Base-by-base conservation (phyloP, 345 rosid genomes). In the Lumnitzera littorea region DNA sequence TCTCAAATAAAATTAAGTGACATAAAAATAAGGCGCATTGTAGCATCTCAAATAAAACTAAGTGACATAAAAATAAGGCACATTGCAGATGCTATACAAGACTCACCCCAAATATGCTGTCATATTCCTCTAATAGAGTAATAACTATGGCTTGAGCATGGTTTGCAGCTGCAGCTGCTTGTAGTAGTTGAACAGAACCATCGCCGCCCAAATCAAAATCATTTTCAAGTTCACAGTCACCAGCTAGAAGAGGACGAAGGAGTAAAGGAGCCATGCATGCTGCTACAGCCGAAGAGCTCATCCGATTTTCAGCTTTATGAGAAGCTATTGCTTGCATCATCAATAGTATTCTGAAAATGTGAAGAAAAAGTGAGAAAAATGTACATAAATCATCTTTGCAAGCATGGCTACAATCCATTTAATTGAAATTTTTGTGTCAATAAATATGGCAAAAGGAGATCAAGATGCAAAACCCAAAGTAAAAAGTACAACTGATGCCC, bases 241-340 rank as follows among this genome's bases (percentile, higher is more conserved):
- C 99, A 48, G 90, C 78, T 53, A 94, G 79, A 75, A 94, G 99
- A 58, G 99, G 99, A 11, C 97, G 92, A 67, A 94, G 96, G 76
- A 90, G 96, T 76, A 94, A 81, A 62, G 99, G 99, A 62, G 97
- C 99, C 99, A 90, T 94, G 81, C 99, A 90, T 71, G 99, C 99
- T 27, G 99, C 97, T 60, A 94, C 99, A 25, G 99, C 99, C 52
- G 96, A 86, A 68, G 86, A 61, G 85, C 96, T 94, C 99, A 94
- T 94, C 71, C 87, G 81, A 76, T 90, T 94, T 69, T 65, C 84
- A 59, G 62, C 65, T 82, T 83, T 90, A 68, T 81, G 76, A 64
- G 91, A 81, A 76, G 99, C 89, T 68, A 90, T 79, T 60, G 59
- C 62, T 83, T 83, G 92, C 99, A 94, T 94, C 99, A 94, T 90